phyloP scores from a whole-genome alignment of 768 basidiomycete genomes.

The Lactarius sanguifluus region DNA sequence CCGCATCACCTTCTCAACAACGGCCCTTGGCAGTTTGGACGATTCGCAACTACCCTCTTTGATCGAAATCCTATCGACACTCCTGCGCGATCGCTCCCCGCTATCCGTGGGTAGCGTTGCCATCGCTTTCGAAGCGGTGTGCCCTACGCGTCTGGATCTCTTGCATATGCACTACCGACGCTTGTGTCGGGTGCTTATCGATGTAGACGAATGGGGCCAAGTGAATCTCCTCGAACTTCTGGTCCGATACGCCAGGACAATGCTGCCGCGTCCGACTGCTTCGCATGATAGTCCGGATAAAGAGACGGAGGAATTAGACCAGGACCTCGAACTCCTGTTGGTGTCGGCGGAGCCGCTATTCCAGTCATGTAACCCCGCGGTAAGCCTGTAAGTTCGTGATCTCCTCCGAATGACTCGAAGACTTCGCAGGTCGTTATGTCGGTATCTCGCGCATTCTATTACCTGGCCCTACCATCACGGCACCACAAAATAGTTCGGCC shows the following conservation, averaged over 20 bases:
- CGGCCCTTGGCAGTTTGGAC: slow-evolving; percentile 60
- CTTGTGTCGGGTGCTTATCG: slow-evolving; percentile 78
- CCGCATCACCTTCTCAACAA: neutral
- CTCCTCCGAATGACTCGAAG: neutral
- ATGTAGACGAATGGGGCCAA: slow-evolving; percentile 98
- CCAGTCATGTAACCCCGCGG: slow-evolving; percentile 85
- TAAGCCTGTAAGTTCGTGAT: slow-evolving; percentile 39
- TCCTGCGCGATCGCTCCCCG: slow-evolving; percentile 74
- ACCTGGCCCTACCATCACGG: slow-evolving; percentile 60
- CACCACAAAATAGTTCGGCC: slow-evolving; percentile 63
- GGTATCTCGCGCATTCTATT: slow-evolving; percentile 70
- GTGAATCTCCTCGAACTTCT: slow-evolving; percentile 75
- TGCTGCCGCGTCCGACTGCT: slow-evolving; percentile 66
- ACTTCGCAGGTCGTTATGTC: slow-evolving; percentile 71
- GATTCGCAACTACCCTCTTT: slow-evolving; percentile 67
- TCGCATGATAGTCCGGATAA: slow-evolving; percentile 35
- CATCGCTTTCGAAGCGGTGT: slow-evolving; percentile 83
- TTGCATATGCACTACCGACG: slow-evolving; percentile 87
- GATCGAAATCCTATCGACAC: slow-evolving; percentile 61
- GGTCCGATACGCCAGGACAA: slow-evolving; percentile 76
- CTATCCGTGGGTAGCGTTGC: slow-evolving; percentile 85
- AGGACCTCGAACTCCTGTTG: slow-evolving; percentile 74
- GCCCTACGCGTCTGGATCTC: slow-evolving; percentile 82
- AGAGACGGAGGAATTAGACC: slow-evolving; percentile 67
- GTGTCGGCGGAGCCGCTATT: slow-evolving; percentile 73